Percentiles rank a stretch among this genome's conserved stretches.
Evolutionary conservation across 805 yeast species (phyloP).

Genomic region (Pichia paraexigua): DNA sequence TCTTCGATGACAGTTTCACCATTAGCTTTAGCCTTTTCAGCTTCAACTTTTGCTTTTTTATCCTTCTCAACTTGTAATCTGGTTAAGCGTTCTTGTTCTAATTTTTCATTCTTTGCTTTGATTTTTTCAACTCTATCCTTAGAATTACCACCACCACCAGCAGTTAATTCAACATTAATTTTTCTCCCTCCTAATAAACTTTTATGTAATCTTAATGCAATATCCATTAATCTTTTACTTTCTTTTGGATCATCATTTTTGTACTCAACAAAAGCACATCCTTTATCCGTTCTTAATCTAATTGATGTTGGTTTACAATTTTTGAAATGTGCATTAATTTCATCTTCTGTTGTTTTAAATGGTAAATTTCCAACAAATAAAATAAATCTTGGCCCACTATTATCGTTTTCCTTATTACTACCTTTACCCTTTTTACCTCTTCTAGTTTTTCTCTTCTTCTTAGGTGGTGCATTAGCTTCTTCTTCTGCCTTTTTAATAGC

Average conservation of each 20-base stretch:
- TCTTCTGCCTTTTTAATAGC: slow-evolving; percentile 15
- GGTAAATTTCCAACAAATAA: slow-evolving; percentile 90
- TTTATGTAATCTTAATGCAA: slow-evolving; percentile 80
- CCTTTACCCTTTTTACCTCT: slow-evolving; percentile 70
- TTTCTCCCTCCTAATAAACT: slow-evolving; percentile 58
- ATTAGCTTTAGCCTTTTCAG: slow-evolving; percentile 11
- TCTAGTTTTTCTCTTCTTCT: slow-evolving; percentile 68
- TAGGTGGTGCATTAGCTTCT: slow-evolving; percentile 28
- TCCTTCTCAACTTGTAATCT: slow-evolving; percentile 42
- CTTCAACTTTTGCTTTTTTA: slow-evolving; percentile 29
- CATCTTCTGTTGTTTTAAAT: slow-evolving; percentile 53
- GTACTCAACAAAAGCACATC: slow-evolving; percentile 89
- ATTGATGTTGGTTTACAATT: slow-evolving; percentile 64
- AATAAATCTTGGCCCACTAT: slow-evolving; percentile 58
- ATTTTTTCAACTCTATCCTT: slow-evolving; percentile 59
- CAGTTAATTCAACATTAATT: slow-evolving; percentile 93
- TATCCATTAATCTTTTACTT: slow-evolving; percentile 73
- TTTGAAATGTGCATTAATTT: slow-evolving; percentile 64
- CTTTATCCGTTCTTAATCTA: slow-evolving; percentile 76
- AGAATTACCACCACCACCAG: slow-evolving; percentile 97
- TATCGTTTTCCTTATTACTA: slow-evolving; percentile 18
- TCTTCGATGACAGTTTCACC: slow-evolving; percentile 16
- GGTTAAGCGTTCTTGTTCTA: slow-evolving; percentile 60
- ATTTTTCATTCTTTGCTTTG: slow-evolving; percentile 67
- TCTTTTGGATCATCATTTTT: slow-evolving; percentile 36